phyloP scores from a whole-genome alignment of 805 yeast genomes.

The Candida cerambycidarum region DNA sequence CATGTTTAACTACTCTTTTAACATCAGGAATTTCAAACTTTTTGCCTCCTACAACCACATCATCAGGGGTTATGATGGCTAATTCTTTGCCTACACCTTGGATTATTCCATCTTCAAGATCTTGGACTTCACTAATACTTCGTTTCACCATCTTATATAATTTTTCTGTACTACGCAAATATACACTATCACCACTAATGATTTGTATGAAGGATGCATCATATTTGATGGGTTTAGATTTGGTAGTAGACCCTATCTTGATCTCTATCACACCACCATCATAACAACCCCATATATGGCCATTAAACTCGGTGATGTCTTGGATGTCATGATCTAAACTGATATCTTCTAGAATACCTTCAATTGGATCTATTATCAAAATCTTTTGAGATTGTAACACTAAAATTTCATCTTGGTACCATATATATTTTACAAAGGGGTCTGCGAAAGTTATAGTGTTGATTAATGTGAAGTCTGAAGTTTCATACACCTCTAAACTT shows the following conservation, averaged over 20 bases:
- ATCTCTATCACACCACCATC: conserved; percentile 14
- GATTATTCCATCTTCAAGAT: neutral
- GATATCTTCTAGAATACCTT: conserved; percentile 6
- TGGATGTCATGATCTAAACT: conserved; percentile 1
- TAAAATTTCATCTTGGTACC: conserved; percentile 5
- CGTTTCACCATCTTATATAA: conserved; percentile 5
- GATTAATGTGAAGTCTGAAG: conserved; percentile 15
- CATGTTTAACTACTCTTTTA: conserved; percentile 2
- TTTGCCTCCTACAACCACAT: conserved; percentile 2
- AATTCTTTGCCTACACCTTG: neutral
- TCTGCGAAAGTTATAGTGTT: conserved; percentile 8
- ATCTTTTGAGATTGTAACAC: neutral
- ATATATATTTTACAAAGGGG: neutral
- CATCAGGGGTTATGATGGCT: neutral
- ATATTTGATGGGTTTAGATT: conserved; percentile 7
- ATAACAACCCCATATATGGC: conserved; percentile 14
- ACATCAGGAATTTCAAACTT: conserved; percentile 2
- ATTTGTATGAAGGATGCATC: neutral
- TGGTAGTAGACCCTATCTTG: neutral
- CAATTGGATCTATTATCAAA: conserved; percentile 7
- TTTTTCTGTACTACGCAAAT: conserved; percentile 4
- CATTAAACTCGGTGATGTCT: conserved; percentile 12
- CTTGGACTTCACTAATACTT: conserved; percentile 2
- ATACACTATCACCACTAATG: conserved; percentile 10
- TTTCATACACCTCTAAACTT: conserved; percentile 14